phyloP scores from a whole-genome alignment of 2,329 filamentous ascomycete genomes.

The Dactylellina parvicollis region DNA sequence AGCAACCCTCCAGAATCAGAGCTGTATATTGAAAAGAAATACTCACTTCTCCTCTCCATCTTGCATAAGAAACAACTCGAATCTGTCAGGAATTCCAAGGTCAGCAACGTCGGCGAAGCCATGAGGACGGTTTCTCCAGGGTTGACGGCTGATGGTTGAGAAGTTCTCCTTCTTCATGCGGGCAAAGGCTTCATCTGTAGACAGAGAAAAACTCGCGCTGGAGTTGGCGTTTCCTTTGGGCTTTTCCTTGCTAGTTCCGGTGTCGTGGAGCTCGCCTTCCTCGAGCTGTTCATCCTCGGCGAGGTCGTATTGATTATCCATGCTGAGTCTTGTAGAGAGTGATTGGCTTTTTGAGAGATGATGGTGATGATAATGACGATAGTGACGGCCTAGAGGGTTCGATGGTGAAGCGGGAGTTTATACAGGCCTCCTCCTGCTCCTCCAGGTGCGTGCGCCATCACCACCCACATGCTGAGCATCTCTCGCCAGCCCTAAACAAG shows the following conservation, averaged over 20 bases:
- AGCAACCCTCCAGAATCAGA: neutral
- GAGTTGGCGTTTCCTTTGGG: neutral
- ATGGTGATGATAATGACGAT: neutral
- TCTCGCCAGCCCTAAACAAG: too few relatives aligned
- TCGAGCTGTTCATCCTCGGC: neutral
- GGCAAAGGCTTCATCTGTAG: constrained; percentile 6
- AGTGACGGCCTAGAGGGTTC: neutral
- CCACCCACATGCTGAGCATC: too few relatives aligned
- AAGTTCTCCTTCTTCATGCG: constrained; percentile 8
- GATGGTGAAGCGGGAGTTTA: too few relatives aligned
- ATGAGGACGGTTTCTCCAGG: constrained; percentile 46
- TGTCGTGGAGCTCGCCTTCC: constrained; percentile 1
- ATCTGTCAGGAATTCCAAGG: constrained; percentile 47
- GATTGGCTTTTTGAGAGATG: neutral
- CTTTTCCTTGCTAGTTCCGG: neutral
- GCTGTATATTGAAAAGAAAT: too few relatives aligned
- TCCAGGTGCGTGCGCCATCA: too few relatives aligned
- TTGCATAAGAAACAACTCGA: constrained; percentile 54
- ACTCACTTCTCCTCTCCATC: constrained; percentile 56
- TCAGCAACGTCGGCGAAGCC: constrained; percentile 37
- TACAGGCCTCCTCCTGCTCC: too few relatives aligned
- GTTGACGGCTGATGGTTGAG: constrained; percentile 36
- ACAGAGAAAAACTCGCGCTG: neutral
- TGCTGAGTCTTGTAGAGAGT: neutral
- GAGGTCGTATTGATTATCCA: neutral